These are phyloP conservation scores for Psilocybe subaeruginosa DNA, from an alignment of 768 basidiomycete species.

Conservation along the genomic window DNA sequence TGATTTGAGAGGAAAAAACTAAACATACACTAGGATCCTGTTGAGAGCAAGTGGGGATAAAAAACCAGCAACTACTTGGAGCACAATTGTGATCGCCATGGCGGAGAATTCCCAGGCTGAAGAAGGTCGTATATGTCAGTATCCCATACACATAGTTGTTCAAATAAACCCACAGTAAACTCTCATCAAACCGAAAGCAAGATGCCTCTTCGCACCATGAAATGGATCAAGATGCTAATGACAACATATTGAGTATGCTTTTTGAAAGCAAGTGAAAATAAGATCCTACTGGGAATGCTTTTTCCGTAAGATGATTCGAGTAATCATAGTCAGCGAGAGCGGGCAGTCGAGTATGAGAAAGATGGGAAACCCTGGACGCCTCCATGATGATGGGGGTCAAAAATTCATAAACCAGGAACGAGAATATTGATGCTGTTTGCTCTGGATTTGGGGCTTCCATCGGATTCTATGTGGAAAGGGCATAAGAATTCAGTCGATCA, in stretches of 20 bases:
- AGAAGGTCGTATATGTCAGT: background rate
- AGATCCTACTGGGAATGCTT: conserved; percentile 21
- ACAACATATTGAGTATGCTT: conserved; percentile 15
- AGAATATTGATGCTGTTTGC: conserved; percentile 54
- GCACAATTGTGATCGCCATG: conserved; percentile 30
- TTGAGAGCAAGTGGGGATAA: conserved; percentile 46
- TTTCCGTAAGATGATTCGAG: conserved; percentile 25
- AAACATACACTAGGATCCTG: conserved; percentile 38
- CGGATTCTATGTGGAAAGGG: conserved; percentile 28
- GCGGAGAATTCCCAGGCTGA: conserved; percentile 32
- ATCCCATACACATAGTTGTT: background rate
- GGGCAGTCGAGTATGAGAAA: conserved; percentile 56
- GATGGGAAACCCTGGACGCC: conserved; percentile 45
- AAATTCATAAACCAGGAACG: conserved; percentile 50
- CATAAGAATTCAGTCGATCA: background rate
- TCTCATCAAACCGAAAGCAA: conserved; percentile 49
- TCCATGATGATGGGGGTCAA: conserved; percentile 53
- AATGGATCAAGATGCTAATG: conserved; percentile 43
- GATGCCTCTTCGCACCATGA: conserved; percentile 40
- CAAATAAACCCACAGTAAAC: conserved; percentile 31
- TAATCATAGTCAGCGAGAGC: conserved; percentile 65
- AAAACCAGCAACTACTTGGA: conserved; percentile 32
- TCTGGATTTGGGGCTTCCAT: conserved; percentile 42
- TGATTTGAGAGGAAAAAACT: background rate
- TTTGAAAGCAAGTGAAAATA: background rate